phyloP scores from a whole-genome alignment of 805 yeast species.

The Vanderwaltozyma verrucispora region DNA sequence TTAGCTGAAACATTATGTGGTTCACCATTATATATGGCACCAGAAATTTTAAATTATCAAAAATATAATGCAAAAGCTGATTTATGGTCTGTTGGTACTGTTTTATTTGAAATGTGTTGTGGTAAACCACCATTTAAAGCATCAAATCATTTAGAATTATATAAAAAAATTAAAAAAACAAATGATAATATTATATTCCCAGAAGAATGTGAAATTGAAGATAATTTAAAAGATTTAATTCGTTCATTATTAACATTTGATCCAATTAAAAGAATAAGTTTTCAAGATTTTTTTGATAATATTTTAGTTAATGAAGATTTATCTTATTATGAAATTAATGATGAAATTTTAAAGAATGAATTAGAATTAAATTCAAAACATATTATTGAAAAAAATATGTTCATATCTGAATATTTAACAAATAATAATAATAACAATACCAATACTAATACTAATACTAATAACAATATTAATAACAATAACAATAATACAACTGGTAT shows the following conservation, averaged over 20 bases:
- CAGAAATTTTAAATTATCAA: conserved; percentile 88
- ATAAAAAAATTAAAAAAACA: conserved; percentile 73
- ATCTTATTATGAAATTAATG: conserved; percentile 25
- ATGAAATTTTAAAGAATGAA: conserved; percentile 38
- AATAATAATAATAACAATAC: conserved; percentile 11
- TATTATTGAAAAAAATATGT: conserved; percentile 62
- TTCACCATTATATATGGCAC: conserved; percentile 97
- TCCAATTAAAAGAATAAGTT: conserved; percentile 82
- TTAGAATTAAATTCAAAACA: conserved; percentile 53
- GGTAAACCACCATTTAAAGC: conserved; percentile 98
- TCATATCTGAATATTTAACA: conserved; percentile 68
- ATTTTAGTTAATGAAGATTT: conserved; percentile 51
- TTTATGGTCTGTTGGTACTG: conserved; percentile 97
- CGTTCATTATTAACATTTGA: conserved; percentile 68
- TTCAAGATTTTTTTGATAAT: conserved; percentile 75
- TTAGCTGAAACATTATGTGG: conserved; percentile 98
- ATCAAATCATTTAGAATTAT: conserved; percentile 80
- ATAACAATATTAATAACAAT: background rate
- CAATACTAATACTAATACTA: background rate
- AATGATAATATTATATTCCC: conserved; percentile 77
- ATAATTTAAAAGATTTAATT: conserved; percentile 60
- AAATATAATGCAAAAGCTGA: conserved; percentile 97
- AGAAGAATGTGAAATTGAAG: conserved; percentile 46
- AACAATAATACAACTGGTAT: background rate
- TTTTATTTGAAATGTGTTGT: conserved; percentile 85